These are phyloP conservation scores for Ramaria sp. DNA, from an alignment of 768 basidiomycete genomes.

Conservation along the genomic window DNA sequence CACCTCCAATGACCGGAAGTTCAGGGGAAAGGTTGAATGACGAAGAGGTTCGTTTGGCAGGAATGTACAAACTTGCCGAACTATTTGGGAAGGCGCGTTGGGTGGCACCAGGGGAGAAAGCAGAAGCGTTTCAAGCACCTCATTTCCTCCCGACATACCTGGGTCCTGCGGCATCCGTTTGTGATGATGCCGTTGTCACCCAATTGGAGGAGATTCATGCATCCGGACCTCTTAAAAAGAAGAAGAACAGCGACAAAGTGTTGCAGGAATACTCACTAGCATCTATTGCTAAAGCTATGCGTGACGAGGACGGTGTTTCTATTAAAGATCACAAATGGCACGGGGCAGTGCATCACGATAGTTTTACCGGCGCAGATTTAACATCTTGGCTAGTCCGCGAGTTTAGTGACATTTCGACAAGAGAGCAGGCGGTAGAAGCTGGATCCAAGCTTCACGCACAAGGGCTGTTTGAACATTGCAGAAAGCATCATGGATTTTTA, in stretches of 20 bases:
- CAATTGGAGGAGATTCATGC: constrained; percentile 76
- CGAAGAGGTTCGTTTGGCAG: constrained; percentile 79
- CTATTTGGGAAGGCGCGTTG: constrained; percentile 79
- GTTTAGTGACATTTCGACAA: constrained; percentile 77
- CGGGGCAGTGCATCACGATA: constrained; percentile 55
- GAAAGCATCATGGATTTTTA: constrained; percentile 69
- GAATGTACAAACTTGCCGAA: constrained; percentile 87
- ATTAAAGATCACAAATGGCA: constrained; percentile 87
- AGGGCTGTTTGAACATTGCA: constrained; percentile 79
- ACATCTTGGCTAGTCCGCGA: constrained; percentile 89
- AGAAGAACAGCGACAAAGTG: constrained; percentile 68
- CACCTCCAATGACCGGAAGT: constrained; percentile 34
- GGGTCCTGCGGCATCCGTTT: constrained; percentile 66
- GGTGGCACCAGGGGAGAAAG: constrained; percentile 51
- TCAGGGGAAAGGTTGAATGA: constrained; percentile 70
- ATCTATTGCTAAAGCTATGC: constrained; percentile 73
- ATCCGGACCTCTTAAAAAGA: constrained; percentile 60
- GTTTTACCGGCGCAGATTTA: constrained; percentile 83
- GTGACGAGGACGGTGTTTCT: constrained; percentile 71
- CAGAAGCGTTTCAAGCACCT: constrained; percentile 37
- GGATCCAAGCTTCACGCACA: constrained; percentile 67
- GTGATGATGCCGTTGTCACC: constrained; percentile 68
- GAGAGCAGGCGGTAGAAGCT: constrained; percentile 72
- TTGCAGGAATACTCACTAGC: constrained; percentile 52
- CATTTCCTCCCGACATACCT: constrained; percentile 80